Conservation (phyloP, 345 rosid genomes). For the Populus deltoides region DNA sequence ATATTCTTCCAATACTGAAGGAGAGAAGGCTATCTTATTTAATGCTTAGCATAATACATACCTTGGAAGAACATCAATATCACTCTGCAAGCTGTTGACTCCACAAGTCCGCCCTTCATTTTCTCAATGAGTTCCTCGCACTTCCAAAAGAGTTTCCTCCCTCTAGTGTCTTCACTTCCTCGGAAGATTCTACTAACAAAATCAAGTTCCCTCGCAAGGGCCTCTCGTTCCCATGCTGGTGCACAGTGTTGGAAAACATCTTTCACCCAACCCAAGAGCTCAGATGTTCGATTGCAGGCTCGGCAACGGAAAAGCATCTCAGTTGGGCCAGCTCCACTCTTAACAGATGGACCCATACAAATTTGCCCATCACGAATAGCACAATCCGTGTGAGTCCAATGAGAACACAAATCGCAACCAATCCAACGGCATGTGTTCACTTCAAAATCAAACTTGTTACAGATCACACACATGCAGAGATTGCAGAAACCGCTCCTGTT, state of each 20-base stretch:
- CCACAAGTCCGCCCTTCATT: conserved; percentile 72
- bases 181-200: conserved; percentile 81
- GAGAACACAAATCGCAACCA: conserved; percentile 95
- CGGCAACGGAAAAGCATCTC: conserved; percentile 90
- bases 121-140: conserved; percentile 81
- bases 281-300: conserved; percentile 90
- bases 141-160: conserved; percentile 82
- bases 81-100: conserved; percentile 67
- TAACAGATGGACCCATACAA: conserved; percentile 67
- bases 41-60: conserved; percentile 21
- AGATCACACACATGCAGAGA: conserved; percentile 95
- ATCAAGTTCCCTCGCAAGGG: conserved; percentile 85
- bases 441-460: conserved; percentile 93
- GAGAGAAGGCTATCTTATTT: not conserved
- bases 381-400: conserved; percentile 98
- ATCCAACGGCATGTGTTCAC: conserved; percentile 98
- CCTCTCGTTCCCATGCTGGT: conserved; percentile 80
- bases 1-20: not conserved
- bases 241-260: conserved; percentile 97
- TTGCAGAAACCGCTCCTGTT: conserved; percentile 91
- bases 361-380: conserved; percentile 89
- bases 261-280: conserved; percentile 93
- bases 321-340: conserved; percentile 58
- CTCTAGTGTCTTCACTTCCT: conserved; percentile 84
- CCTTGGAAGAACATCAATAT: conserved; percentile 90